A percentile compares a stretch with the other conserved stretches of the same genome.
Evolutionary conservation across 1,284 basidiomycete genomes (phyloP).

Genomic region (Xerocomus nothofagi): DNA sequence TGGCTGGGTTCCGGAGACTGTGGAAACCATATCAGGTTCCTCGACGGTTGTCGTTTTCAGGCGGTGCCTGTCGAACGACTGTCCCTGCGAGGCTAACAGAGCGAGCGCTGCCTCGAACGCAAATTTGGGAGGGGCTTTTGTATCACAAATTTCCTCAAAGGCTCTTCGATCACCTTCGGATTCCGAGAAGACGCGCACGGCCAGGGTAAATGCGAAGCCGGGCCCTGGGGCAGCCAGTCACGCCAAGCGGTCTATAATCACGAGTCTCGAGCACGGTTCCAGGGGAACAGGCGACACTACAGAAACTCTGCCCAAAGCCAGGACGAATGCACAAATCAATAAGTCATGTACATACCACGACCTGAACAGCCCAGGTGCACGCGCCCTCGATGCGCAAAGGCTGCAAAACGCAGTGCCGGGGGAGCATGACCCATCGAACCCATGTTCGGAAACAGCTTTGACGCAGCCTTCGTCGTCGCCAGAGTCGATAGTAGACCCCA

Average conservation of each 20-base stretch:
- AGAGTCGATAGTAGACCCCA: conserved; percentile 10
- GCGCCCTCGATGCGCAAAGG: not conserved
- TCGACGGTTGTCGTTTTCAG: conserved; percentile 8
- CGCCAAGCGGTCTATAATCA: not conserved
- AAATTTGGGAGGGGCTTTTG: not conserved
- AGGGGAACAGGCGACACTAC: not conserved
- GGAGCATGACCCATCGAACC: not conserved
- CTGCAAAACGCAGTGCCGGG: not conserved
- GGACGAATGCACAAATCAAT: not conserved
- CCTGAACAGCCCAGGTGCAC: not conserved
- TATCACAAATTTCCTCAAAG: not conserved
- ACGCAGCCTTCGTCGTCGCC: not conserved
- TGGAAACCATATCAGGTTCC: not conserved
- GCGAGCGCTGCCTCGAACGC: not conserved
- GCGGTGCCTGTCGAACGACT: conserved; percentile 12
- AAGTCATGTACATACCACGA: not conserved
- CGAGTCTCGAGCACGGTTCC: not conserved
- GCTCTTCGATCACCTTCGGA: not conserved
- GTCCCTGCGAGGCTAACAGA: conserved; percentile 16
- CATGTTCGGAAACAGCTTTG: not conserved
- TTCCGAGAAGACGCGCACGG: not conserved
- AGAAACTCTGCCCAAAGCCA: not conserved
- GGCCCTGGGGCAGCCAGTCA: too few species aligned
- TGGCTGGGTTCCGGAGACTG: not conserved
- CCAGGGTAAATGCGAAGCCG: not conserved